phyloP scores from a whole-genome alignment of 148 eudicot genomes.

The Vaccinium vitisidaea region DNA sequence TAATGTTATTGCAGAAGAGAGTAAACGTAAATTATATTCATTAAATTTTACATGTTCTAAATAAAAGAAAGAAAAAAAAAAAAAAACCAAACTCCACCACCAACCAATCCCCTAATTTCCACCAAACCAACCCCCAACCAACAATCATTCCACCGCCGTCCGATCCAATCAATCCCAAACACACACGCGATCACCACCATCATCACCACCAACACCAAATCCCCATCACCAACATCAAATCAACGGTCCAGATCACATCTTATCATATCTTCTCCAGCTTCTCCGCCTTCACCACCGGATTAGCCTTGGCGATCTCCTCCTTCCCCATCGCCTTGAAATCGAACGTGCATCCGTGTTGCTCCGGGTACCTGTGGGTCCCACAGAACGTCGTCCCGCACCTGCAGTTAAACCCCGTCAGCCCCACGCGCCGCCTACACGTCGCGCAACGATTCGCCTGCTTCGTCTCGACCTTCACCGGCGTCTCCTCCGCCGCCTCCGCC shows the following conservation, averaged over 20 bases:
- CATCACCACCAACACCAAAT: background rate
- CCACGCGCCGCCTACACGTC: conserved; percentile 48
- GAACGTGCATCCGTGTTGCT: conserved; percentile 43
- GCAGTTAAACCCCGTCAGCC: conserved; percentile 52
- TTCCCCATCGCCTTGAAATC: conserved; percentile 37
- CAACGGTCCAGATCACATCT: background rate
- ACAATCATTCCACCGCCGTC: background rate
- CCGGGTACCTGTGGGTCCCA: conserved; percentile 54
- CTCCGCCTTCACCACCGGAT: conserved; percentile 37
- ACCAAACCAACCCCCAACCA: background rate
- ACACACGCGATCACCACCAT: background rate
- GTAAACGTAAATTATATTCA: background rate
- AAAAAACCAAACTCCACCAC: background rate
- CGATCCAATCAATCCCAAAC: background rate
- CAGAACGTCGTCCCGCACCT: conserved; percentile 48
- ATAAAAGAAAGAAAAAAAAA: background rate
- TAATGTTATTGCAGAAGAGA: conserved; percentile 2
- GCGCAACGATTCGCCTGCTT: conserved; percentile 38
- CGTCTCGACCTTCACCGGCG: background rate
- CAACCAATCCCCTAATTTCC: background rate
- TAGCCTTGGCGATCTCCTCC: conserved; percentile 39
- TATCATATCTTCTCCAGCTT: conserved; percentile 37
- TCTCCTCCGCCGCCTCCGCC: background rate
- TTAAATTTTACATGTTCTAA: background rate
- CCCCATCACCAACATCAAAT: background rate